Percentiles rank a stretch among this genome's conserved stretches.
phyloP scores from a whole-genome alignment of 2,329 filamentous ascomycete genomes.

The Neofusicoccum parvum region DNA sequence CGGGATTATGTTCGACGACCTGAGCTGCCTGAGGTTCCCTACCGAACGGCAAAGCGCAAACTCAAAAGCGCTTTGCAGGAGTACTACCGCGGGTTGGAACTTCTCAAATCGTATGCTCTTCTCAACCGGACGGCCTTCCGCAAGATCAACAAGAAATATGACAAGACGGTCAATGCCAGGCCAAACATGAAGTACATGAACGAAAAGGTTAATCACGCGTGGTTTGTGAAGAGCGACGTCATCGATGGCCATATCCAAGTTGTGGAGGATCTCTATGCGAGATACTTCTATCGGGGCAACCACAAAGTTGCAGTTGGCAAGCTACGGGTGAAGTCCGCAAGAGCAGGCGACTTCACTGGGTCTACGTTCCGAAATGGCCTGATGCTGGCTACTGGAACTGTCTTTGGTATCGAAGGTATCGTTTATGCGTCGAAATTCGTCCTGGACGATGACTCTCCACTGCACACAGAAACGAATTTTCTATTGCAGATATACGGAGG shows the following conservation, averaged over 20 bases:
- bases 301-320: conserved; percentile 89
- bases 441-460: conserved; percentile 27
- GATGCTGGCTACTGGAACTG: conserved; percentile 43
- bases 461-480: conserved; percentile 44
- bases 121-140: conserved; percentile 92
- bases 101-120: conserved; percentile 87
- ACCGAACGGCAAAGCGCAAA: conserved; percentile 86
- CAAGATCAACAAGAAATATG: conserved; percentile 98
- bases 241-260: conserved; percentile 77
- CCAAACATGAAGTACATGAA: conserved; percentile 81
- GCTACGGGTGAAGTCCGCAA: conserved; percentile 69
- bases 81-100: conserved; percentile 87
- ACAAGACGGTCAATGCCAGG: conserved; percentile 81
- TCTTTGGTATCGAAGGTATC: conserved; percentile 48
- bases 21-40: conserved; percentile 64
- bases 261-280: conserved; percentile 88
- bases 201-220: conserved; percentile 85
- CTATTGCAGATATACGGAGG: conserved; percentile 81
- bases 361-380: conserved; percentile 62
- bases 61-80: conserved; percentile 89
- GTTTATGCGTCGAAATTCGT: conserved; percentile 41
- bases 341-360: conserved; percentile 61
- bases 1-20: conserved; percentile 47
- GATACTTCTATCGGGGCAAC: conserved; percentile 93
- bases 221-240: conserved; percentile 88